These are phyloP conservation scores for Symbiodinium pilosum DNA, from an alignment of 73 alveolate species.

Conservation along the genomic window DNA sequence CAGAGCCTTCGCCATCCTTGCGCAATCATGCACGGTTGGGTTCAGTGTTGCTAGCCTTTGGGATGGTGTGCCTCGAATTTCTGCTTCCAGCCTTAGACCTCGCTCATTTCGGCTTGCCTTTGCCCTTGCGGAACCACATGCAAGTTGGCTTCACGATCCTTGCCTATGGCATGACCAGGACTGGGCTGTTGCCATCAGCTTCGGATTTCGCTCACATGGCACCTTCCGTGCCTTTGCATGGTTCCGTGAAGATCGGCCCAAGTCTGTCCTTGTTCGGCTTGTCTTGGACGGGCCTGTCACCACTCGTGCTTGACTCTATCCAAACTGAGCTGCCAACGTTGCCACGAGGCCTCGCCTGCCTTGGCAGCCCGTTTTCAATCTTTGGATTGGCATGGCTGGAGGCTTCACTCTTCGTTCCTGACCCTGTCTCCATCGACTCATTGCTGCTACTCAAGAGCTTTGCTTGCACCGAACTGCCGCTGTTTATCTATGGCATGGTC, in stretches of 20 bases:
- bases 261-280: slow-evolving; percentile 40
- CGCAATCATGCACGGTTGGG: slow-evolving; percentile 25
- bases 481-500: slow-evolving; percentile 47
- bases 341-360: slow-evolving; percentile 13
- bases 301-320: slow-evolving; percentile 38
- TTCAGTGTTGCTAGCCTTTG: slow-evolving; percentile 4
- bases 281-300: not conserved
- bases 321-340: not conserved
- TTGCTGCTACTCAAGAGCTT: not conserved
- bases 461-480: not conserved
- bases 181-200: not conserved
- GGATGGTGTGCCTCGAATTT: slow-evolving; percentile 58
- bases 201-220: slow-evolving; percentile 51
- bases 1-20: not conserved
- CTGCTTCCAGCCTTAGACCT: slow-evolving; percentile 6
- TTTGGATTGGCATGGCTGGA: slow-evolving; percentile 59
- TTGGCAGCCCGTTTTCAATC: not conserved
- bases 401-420: not conserved
- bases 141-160: not conserved
- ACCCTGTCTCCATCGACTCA: not conserved
- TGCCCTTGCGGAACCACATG: slow-evolving; percentile 26
- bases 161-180: slow-evolving; percentile 69
- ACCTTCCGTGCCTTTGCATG: not conserved
- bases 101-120: not conserved
- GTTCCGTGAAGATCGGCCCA: slow-evolving; percentile 43